Percentiles rank a stretch among this genome's conserved stretches.
Evolutionary conservation across 805 yeast species (phyloP).

Genomic region (Ogataea wickerhamii): DNA sequence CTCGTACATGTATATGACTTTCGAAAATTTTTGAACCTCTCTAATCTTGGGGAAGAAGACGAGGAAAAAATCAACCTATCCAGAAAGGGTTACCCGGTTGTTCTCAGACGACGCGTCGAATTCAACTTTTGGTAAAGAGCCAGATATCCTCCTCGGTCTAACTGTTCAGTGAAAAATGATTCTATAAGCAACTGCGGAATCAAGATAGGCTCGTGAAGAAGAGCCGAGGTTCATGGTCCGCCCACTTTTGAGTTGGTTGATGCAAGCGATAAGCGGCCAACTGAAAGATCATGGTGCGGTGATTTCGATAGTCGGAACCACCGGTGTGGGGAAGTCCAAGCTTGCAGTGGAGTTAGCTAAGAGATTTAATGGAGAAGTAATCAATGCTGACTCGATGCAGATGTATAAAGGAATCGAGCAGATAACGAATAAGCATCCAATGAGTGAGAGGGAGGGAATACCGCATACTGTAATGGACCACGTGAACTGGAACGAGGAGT

Average conservation of each 20-base stretch:
- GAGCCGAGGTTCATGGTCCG: conserved; percentile 5
- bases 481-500: conserved; percentile 74
- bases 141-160: too few relatives aligned
- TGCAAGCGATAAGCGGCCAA: background rate
- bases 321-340: conserved; percentile 96
- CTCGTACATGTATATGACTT: too few relatives aligned
- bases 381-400: conserved; percentile 98
- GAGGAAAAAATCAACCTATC: too few relatives aligned
- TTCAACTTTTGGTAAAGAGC: too few relatives aligned
- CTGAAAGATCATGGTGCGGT: conserved; percentile 12
- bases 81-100: too few relatives aligned
- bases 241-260: background rate
- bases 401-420: conserved; percentile 70
- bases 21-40: too few relatives aligned
- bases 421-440: conserved; percentile 91
- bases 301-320: conserved; percentile 61
- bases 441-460: conserved; percentile 67
- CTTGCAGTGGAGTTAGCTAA: conserved; percentile 76
- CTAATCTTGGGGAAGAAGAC: too few relatives aligned
- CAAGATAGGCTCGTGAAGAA: too few relatives aligned
- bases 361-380: conserved; percentile 77
- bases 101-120: too few relatives aligned
- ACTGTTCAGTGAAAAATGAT: too few relatives aligned
- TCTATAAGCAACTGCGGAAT: too few relatives aligned
- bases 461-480: conserved; percentile 89